phyloP scores from a whole-genome alignment of 2,329 filamentous ascomycete genomes.

The Thielaviopsis punctulata region DNA sequence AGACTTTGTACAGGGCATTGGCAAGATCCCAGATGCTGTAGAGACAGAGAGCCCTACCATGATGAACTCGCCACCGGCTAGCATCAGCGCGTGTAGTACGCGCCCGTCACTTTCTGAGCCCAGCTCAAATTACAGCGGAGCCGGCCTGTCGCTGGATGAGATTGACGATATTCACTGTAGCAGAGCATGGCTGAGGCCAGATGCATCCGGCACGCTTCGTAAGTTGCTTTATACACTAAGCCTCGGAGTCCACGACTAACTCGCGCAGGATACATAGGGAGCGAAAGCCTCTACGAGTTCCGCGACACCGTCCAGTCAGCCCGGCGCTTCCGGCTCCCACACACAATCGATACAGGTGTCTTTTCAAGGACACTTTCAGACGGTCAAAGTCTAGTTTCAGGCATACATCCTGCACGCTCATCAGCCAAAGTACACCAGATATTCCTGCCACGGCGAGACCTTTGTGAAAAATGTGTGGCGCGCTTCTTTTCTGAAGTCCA shows the following conservation, averaged over 20 bases:
- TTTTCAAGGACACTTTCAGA: background rate
- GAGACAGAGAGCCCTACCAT: background rate
- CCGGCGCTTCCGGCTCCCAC: slow-evolving; percentile 12
- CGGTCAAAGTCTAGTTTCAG: background rate
- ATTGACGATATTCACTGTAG: background rate
- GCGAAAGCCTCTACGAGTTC: slow-evolving; percentile 16
- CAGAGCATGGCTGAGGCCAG: background rate
- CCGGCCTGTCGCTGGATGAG: background rate
- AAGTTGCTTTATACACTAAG: background rate
- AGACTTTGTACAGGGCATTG: slow-evolving; percentile 4
- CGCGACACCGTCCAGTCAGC: slow-evolving; percentile 15
- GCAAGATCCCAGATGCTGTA: background rate
- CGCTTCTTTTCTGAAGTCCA: slow-evolving; percentile 18
- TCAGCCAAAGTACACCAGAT: slow-evolving; percentile 14
- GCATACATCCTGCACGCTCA: slow-evolving; percentile 6
- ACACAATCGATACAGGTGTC: background rate
- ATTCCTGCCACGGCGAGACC: slow-evolving; percentile 16
- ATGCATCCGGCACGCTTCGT: background rate
- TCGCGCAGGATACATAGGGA: slow-evolving; percentile 14
- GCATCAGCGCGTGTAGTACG: background rate
- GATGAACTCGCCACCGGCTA: background rate
- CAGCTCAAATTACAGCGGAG: background rate
- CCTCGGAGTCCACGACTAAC: background rate
- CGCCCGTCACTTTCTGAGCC: background rate
- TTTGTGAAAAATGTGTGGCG: slow-evolving; percentile 16